These are phyloP conservation scores for Penicillium angulare DNA, from an alignment of 495 filamentous ascomycete genomes.

Conservation along the genomic window DNA sequence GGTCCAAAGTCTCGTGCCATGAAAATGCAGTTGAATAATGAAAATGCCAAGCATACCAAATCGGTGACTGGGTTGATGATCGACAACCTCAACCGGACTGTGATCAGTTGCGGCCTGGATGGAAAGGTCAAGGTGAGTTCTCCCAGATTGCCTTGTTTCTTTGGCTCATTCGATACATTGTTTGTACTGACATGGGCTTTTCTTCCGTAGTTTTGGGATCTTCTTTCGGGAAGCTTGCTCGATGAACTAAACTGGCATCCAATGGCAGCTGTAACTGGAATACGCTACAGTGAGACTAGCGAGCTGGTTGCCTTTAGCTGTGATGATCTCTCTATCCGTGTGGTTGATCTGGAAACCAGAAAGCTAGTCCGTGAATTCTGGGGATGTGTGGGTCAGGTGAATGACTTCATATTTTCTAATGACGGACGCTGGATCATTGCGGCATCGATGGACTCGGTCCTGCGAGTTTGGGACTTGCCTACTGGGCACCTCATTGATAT, in stretches of 20 bases:
- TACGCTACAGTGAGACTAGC: conserved; percentile 73
- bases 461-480: conserved; percentile 93
- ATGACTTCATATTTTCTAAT: conserved; percentile 86
- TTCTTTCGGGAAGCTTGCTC: conserved; percentile 70
- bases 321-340: conserved; percentile 81
- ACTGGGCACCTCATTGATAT: conserved; percentile 93
- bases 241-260: conserved; percentile 84
- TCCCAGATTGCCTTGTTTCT: background rate
- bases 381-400: conserved; percentile 78
- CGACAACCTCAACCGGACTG: conserved; percentile 76
- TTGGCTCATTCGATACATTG: too few relatives aligned
- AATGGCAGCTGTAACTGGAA: conserved; percentile 70
- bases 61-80: conserved; percentile 82
- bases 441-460: conserved; percentile 74
- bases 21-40: background rate
- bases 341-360: conserved; percentile 88
- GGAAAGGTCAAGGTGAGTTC: conserved; percentile 75
- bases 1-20: conserved; percentile 58
- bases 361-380: conserved; percentile 89
- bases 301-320: conserved; percentile 89
- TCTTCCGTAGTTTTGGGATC: conserved; percentile 77
- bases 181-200: conserved; percentile 1
- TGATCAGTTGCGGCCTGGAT: conserved; percentile 84
- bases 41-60: conserved; percentile 64
- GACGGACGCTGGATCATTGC: conserved; percentile 94